Conservation (phyloP, 2,329 filamentous ascomycete species). For the Sclerotinia sclerotiorum region DNA sequence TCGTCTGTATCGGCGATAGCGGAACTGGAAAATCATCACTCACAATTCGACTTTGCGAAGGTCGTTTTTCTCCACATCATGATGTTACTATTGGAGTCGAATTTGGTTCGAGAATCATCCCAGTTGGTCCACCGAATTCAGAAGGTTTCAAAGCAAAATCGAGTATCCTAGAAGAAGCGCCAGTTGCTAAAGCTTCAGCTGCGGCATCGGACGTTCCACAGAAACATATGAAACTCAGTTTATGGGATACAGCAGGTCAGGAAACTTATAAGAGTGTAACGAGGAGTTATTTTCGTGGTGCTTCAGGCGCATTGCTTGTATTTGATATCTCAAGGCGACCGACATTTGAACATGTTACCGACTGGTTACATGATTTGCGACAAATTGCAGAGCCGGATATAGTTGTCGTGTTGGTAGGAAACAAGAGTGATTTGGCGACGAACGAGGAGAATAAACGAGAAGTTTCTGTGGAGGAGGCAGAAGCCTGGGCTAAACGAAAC, state of each 20-base stretch:
- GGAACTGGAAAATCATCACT: constrained; percentile 94
- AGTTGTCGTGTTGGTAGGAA: constrained; percentile 90
- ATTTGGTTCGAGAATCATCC: constrained; percentile 89
- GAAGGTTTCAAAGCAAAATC: constrained; percentile 48
- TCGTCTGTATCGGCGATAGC: constrained; percentile 95
- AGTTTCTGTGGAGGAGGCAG: constrained; percentile 78
- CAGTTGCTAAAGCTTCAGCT: constrained; percentile 37
- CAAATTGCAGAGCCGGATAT: constrained; percentile 96
- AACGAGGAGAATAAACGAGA: constrained; percentile 65
- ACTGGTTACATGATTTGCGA: constrained; percentile 91
- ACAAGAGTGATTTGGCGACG: constrained; percentile 80
- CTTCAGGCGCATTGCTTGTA: constrained; percentile 76
- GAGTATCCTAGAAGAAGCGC: constrained; percentile 38
- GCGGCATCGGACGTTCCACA: constrained; percentile 60
- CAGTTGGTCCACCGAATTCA: constrained; percentile 76
- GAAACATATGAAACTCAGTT: constrained; percentile 86
- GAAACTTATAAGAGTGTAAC: constrained; percentile 98
- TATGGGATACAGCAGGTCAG: constrained; percentile 96
- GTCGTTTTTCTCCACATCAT: constrained; percentile 89
- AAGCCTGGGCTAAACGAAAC: constrained; percentile 84
- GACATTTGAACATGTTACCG: constrained; percentile 84
- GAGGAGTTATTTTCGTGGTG: constrained; percentile 71
- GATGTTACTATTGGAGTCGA: constrained; percentile 99
- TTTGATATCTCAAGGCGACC: constrained; percentile 87
- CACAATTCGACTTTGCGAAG: constrained; percentile 93